A percentile compares a stretch with the other conserved stretches of the same genome.
phyloP scores from a whole-genome alignment of 306 rosid species.

The Hippophae tibetana region DNA sequence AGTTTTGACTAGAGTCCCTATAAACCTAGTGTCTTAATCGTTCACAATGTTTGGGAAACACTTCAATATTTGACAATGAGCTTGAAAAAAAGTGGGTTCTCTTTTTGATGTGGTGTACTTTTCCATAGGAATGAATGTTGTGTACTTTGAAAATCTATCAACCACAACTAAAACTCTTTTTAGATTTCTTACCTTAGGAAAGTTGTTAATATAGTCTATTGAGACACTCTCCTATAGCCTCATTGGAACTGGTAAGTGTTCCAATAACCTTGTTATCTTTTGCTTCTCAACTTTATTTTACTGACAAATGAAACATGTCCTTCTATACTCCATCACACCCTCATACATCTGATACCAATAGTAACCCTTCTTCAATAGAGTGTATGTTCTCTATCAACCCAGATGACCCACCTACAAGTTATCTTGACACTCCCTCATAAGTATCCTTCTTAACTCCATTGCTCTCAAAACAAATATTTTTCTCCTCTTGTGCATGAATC shows the following conservation, averaged over 20 bases:
- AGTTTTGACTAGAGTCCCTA: too few relatives aligned
- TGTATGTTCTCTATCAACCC: background rate
- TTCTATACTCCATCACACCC: background rate
- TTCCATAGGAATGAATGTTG: background rate
- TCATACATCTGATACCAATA: background rate
- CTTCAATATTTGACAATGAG: too few relatives aligned
- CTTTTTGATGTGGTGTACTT: background rate
- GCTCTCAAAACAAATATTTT: background rate
- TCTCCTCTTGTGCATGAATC: background rate
- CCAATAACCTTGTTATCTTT: background rate
- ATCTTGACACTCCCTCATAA: conserved; percentile 1
- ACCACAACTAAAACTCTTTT: background rate
- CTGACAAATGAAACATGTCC: background rate
- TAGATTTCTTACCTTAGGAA: background rate
- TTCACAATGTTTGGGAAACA: too few relatives aligned
- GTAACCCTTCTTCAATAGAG: background rate
- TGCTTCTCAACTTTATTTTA: background rate
- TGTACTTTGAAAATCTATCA: background rate
- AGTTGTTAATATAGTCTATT: background rate
- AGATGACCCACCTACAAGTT: conserved; percentile 2
- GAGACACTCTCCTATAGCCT: background rate
- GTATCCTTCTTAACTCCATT: background rate
- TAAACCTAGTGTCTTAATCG: too few relatives aligned
- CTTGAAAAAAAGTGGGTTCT: background rate
- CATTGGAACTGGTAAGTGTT: background rate